These are phyloP conservation scores for Penicillium sumatraense DNA, from an alignment of 2,329 filamentous ascomycete genomes.

Conservation along the genomic window DNA sequence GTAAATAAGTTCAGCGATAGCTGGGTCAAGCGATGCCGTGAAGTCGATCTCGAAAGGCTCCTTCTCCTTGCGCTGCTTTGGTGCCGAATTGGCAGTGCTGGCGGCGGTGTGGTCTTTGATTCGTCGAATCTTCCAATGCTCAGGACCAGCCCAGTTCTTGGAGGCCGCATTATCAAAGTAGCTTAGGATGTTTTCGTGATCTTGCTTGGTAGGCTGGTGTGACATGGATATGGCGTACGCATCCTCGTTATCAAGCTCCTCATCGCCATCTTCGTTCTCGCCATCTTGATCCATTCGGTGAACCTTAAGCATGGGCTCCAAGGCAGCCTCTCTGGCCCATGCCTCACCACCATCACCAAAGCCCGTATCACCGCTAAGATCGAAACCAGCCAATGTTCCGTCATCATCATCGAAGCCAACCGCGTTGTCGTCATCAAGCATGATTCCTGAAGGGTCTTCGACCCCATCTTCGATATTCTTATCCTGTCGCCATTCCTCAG, in stretches of 20 bases:
- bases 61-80: constrained; percentile 84
- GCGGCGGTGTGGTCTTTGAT: constrained; percentile 77
- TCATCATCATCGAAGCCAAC: constrained; percentile 83
- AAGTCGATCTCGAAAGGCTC: constrained; percentile 97
- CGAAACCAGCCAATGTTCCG: constrained; percentile 70
- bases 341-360: constrained; percentile 96
- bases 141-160: constrained; percentile 98
- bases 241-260: constrained; percentile 67
- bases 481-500: constrained; percentile 80
- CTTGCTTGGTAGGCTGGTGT: constrained; percentile 67
- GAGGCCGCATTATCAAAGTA: constrained; percentile 97
- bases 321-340: constrained; percentile 88
- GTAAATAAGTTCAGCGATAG: constrained; percentile 76
- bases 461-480: constrained; percentile 60
- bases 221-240: constrained; percentile 82
- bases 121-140: constrained; percentile 95
- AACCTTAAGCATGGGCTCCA: constrained; percentile 83
- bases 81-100: constrained; percentile 43
- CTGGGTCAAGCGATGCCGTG: constrained; percentile 70
- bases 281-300: constrained; percentile 61
- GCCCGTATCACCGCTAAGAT: constrained; percentile 70
- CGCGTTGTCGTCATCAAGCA: constrained; percentile 84
- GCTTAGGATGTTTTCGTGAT: constrained; percentile 92
- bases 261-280: constrained; percentile 57
- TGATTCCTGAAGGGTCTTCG: constrained; percentile 75